Evolutionary conservation across 1,284 basidiomycete species (phyloP).

Genomic region (Moesziomyces aphidis): DNA sequence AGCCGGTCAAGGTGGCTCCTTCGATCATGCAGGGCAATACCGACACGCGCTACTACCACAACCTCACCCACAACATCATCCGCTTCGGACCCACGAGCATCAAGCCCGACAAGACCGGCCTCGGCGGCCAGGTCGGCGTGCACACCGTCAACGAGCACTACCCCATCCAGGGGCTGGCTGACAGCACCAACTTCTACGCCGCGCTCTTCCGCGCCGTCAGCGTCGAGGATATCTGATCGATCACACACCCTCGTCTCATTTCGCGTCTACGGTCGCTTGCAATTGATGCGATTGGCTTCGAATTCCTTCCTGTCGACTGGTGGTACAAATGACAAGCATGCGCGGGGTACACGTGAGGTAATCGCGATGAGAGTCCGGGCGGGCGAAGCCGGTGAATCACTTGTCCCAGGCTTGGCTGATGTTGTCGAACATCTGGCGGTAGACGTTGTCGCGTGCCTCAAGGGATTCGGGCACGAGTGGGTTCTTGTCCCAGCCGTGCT

Average conservation of each 20-base stretch:
- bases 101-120: slow-evolving; percentile 64
- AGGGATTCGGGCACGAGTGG: slow-evolving; percentile 31
- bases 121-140: slow-evolving; percentile 70
- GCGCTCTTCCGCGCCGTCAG: slow-evolving; percentile 70
- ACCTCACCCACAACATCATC: slow-evolving; percentile 73
- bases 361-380: no score
- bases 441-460: slow-evolving; percentile 24
- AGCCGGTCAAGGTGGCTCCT: slow-evolving; percentile 71
- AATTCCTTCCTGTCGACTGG: no score
- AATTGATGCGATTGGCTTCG: no score
- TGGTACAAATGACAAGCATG: no score
- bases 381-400: background rate
- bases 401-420: slow-evolving; percentile 12
- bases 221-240: slow-evolving; percentile 47
- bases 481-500: slow-evolving; percentile 62
- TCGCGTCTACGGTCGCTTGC: no score
- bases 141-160: slow-evolving; percentile 78
- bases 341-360: no score
- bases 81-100: slow-evolving; percentile 70
- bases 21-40: slow-evolving; percentile 73
- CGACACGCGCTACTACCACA: slow-evolving; percentile 71
- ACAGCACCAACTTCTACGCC: slow-evolving; percentile 71
- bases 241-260: no score
- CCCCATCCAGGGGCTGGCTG: slow-evolving; percentile 68
- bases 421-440: slow-evolving; percentile 30